These are phyloP conservation scores for Pythium oligandrum DNA, from an alignment of 352 stramenopile species.

Conservation along the genomic window DNA sequence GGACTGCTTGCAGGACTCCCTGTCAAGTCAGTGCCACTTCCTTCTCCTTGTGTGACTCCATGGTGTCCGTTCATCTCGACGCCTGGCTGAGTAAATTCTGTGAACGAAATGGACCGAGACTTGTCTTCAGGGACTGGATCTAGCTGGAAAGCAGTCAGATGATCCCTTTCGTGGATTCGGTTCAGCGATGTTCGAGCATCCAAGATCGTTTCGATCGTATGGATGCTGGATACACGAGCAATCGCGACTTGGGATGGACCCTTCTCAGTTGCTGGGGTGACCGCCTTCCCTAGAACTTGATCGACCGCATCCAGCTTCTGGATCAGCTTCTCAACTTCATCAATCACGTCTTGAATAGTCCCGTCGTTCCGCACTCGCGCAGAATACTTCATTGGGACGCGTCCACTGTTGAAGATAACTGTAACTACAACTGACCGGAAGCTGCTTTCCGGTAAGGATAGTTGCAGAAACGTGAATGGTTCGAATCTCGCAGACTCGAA, in stretches of 20 bases:
- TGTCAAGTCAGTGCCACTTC: too few species aligned
- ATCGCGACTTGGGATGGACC: constrained; percentile 35
- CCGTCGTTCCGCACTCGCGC: constrained; percentile 59
- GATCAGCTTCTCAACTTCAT: constrained; percentile 47
- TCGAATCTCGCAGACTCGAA: constrained; percentile 93
- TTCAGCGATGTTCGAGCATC: constrained; percentile 51
- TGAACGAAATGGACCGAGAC: not conserved
- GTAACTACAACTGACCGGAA: constrained; percentile 67
- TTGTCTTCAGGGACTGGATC: constrained; percentile 23
- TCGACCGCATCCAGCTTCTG: constrained; percentile 22
- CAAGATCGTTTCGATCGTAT: constrained; percentile 65
- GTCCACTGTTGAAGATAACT: constrained; percentile 75
- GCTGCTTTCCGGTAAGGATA: constrained; percentile 77
- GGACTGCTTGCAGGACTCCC: too few species aligned
- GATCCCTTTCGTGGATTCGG: constrained; percentile 77
- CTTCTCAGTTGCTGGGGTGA: too few species aligned
- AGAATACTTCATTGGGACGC: constrained; percentile 74
- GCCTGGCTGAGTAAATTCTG: constrained; percentile 2
- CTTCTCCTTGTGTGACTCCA: too few species aligned
- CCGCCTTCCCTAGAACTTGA: not conserved
- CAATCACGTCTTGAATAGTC: constrained; percentile 58
- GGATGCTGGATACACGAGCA: constrained; percentile 45
- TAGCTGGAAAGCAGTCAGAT: constrained; percentile 67
- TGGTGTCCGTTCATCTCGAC: too few species aligned
- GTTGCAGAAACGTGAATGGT: constrained; percentile 88